These are phyloP conservation scores for Cercophora samala DNA, from an alignment of 495 filamentous ascomycete species.

Conservation along the genomic window DNA sequence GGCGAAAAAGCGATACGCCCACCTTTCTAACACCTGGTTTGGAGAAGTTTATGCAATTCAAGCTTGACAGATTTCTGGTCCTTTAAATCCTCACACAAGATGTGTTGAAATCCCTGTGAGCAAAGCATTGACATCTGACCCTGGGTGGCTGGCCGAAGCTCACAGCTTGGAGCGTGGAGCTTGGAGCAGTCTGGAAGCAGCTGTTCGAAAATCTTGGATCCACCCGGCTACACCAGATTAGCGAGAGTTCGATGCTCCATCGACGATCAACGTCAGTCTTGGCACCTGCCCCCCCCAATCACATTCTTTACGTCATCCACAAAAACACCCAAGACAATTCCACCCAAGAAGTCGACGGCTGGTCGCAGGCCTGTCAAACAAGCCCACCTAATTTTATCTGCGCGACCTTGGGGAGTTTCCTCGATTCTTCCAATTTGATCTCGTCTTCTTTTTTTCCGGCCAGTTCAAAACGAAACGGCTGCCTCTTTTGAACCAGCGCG, in stretches of 20 bases:
- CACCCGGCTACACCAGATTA: background rate
- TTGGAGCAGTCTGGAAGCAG: background rate
- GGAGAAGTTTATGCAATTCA: background rate
- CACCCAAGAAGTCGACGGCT: background rate
- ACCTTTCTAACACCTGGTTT: background rate
- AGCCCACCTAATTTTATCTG: background rate
- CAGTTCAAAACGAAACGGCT: background rate
- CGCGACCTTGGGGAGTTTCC: background rate
- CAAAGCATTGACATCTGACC: background rate
- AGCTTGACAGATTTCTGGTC: background rate
- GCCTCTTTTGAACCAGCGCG: too few species aligned
- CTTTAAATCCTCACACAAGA: too few species aligned
- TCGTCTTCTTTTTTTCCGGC: background rate
- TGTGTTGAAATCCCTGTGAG: too few species aligned
- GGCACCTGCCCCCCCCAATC: slow-evolving; percentile 1
- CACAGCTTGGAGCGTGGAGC: background rate
- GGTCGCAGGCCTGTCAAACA: background rate
- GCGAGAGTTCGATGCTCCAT: background rate
- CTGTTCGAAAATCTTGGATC: background rate
- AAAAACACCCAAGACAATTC: background rate
- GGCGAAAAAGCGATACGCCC: background rate
- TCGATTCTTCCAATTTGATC: background rate
- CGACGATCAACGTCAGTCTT: slow-evolving; percentile 6
- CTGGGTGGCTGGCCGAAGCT: too few species aligned
- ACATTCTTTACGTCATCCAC: background rate